Conservation (phyloP, 768 basidiomycete genomes). For the Tephrocybe sp. region DNA sequence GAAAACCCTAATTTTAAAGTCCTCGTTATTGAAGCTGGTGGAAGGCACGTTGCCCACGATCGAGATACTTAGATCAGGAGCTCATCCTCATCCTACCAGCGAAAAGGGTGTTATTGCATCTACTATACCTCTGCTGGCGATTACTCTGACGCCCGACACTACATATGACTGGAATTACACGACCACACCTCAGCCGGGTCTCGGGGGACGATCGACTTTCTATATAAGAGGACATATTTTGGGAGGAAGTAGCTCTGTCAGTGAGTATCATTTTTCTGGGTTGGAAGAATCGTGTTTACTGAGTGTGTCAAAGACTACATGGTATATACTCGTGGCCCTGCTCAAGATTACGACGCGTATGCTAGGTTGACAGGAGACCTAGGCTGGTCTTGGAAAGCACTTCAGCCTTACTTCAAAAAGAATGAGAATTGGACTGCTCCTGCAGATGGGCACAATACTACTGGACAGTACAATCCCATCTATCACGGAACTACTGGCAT, state of each 20-base stretch:
- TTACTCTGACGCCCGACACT: constrained; percentile 3
- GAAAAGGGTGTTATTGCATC: constrained; percentile 3
- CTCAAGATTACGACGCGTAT: no score
- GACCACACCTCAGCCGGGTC: no score
- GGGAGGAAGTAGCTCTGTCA: constrained; percentile 27
- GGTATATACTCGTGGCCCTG: constrained; percentile 12
- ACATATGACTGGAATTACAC: constrained; percentile 21
- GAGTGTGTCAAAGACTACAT: constrained; percentile 16
- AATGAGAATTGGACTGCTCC: no score
- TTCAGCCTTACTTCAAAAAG: no score
- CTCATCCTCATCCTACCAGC: no score
- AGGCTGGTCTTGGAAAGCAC: no score
- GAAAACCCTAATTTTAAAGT: no score
- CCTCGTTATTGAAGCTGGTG: constrained; percentile 35
- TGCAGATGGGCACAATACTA: no score
- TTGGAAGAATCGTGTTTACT: background rate
- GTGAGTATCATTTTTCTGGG: constrained; percentile 17
- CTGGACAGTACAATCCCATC: constrained; percentile 27
- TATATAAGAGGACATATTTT: constrained; percentile 26
- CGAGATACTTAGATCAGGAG: no score
- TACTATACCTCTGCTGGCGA: constrained; percentile 4
- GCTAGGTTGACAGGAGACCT: no score
- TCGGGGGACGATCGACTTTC: constrained; percentile 19
- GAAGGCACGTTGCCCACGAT: constrained; percentile 8
- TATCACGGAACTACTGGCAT: constrained; percentile 29